Conservation (phyloP, 371 early-diverging fungal genomes). For the Mortierella sp. region DNA sequence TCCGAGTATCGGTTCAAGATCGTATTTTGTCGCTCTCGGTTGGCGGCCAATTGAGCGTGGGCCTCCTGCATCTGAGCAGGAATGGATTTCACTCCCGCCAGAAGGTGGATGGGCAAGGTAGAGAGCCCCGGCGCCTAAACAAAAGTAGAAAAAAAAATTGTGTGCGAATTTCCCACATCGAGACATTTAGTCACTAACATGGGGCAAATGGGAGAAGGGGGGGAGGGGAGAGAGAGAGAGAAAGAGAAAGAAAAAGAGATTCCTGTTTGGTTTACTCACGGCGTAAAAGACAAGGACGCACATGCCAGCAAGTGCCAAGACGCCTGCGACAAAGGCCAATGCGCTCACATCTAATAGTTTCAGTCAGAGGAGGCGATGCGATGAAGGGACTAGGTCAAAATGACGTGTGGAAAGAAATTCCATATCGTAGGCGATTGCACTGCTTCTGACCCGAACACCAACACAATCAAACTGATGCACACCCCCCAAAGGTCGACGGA, state of each 20-base stretch:
- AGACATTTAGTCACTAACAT: too few species aligned
- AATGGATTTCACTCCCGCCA: slow-evolving; percentile 45
- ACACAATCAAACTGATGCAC: too few species aligned
- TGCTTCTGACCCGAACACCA: too few species aligned
- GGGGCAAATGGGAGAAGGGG: too few species aligned
- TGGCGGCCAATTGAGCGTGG: slow-evolving; percentile 31
- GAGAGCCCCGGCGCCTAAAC: slow-evolving; percentile 49
- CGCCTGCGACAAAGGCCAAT: slow-evolving; percentile 42
- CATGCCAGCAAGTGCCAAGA: slow-evolving; percentile 42
- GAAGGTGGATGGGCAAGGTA: slow-evolving; percentile 30
- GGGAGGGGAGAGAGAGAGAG: too few species aligned
- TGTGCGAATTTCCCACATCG: neutral
- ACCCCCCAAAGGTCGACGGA: too few species aligned
- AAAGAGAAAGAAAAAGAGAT: too few species aligned
- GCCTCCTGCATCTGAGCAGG: slow-evolving; percentile 33
- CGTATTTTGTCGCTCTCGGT: slow-evolving; percentile 39
- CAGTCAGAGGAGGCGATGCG: too few species aligned
- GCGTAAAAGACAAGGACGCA: slow-evolving; percentile 46
- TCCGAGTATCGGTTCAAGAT: slow-evolving; percentile 42
- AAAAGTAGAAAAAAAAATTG: neutral
- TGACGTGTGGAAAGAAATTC: too few species aligned
- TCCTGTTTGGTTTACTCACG: too few species aligned
- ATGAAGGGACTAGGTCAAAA: too few species aligned
- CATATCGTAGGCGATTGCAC: too few species aligned
- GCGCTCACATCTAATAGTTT: slow-evolving; percentile 36